Evolutionary conservation across 73 alveolate genomes (phyloP).

Genomic region (Uronychia binucleata): DNA sequence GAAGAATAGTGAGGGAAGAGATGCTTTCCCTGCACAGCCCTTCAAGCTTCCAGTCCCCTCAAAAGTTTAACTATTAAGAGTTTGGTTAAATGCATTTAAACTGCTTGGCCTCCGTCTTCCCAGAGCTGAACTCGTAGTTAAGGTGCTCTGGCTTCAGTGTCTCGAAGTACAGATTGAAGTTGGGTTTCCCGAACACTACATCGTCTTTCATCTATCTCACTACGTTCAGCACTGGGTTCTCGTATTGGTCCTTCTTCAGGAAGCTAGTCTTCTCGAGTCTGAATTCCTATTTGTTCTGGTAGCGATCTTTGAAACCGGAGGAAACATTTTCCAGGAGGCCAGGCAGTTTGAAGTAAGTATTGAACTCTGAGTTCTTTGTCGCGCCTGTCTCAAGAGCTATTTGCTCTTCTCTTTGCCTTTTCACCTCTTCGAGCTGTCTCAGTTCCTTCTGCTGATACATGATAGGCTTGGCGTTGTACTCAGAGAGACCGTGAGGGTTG

Average conservation of each 20-base stretch:
- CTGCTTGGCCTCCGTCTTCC: background rate
- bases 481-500: constrained; percentile 47
- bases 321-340: constrained; percentile 35
- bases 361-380: background rate
- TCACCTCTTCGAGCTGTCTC: constrained; percentile 17
- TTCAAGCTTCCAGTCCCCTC: background rate
- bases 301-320: constrained; percentile 10
- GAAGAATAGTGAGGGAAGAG: background rate
- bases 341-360: constrained; percentile 30
- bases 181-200: constrained; percentile 65
- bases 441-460: constrained; percentile 22
- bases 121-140: background rate
- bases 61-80: background rate
- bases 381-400: constrained; percentile 23
- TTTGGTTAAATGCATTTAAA: background rate
- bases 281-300: background rate
- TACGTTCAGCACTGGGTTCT: background rate
- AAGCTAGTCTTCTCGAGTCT: constrained; percentile 12
- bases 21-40: background rate
- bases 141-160: constrained; percentile 25
- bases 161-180: constrained; percentile 53
- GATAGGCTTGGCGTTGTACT: constrained; percentile 43
- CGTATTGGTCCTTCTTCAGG: constrained; percentile 43
- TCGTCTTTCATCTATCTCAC: constrained; percentile 58
- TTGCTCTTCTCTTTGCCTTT: constrained; percentile 24